Evolutionary conservation across 768 basidiomycete genomes (phyloP), one percentile per base, ranked within the genome.

Genomic region (Harrya chromipes): DNA sequence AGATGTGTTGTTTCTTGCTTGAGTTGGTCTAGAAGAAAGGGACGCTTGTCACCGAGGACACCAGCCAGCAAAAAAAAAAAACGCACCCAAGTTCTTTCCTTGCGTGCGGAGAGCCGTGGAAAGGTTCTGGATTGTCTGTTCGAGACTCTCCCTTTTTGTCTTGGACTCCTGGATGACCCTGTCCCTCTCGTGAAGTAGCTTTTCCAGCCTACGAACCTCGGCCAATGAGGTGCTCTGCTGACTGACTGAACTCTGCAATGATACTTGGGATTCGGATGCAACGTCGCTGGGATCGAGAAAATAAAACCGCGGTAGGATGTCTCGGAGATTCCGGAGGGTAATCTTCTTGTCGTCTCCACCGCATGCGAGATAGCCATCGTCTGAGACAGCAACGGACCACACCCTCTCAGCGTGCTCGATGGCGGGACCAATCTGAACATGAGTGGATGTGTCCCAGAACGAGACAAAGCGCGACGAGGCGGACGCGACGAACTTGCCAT

Each of bases 391-490:
- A 19, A 50, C 17, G 24, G 49, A 45, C 38, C 44, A 45, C 17
- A 50, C 43, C 20, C 44, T 23, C 16, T 44, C 26, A 17, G 43
- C 26, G 0, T 50, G 49, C 1, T 50, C 31, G 10, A 50, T 40
- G 24, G 13, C 5, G 16, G 43, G 34, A 7, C 43, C 43, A 4
- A 50, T 40, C 5, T 26, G 49, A 19, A 13, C 11, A 33, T 45
- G 49, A 4, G 49, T 50, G 5, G 49, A 35, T 10, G 43, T 36
- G 38, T 50, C 49, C 49, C 49, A 50, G n/a, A 50, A 40, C 17
- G 49, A 40, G 33, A 50, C 26, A 14, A 45, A 50, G 1, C 43
- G 43, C 11, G 31, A 40, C 1, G 49, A 44, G 21, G 49, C 37
- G 1, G 14, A 27, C 16, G 20, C 43, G 39, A 50, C 34, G 39